Percentiles rank a stretch among this genome's conserved stretches.
Conservation (phyloP, 257 asterid species). For the Capsicum baccatum region DNA sequence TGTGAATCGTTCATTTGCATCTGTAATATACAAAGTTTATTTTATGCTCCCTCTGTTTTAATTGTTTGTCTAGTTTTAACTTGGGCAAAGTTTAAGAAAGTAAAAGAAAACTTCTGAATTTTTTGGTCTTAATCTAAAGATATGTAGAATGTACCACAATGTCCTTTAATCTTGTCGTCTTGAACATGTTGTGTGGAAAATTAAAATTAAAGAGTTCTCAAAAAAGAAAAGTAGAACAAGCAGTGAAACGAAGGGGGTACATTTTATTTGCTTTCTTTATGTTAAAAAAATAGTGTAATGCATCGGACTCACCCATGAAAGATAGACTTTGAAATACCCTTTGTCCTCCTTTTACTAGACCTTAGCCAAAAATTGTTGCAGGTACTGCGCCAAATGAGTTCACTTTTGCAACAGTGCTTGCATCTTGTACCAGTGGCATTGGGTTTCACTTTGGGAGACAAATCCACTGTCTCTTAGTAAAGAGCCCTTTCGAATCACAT, state of each 20-base stretch:
- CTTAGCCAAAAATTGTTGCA: slow-evolving; percentile 35
- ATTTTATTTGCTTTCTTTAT: slow-evolving; percentile 3
- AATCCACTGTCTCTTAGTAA: slow-evolving; percentile 65
- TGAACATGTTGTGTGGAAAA: too few relatives aligned
- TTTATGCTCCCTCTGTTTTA: not conserved
- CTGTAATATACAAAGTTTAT: not conserved
- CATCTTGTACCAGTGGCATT: slow-evolving; percentile 52
- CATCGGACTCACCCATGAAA: slow-evolving; percentile 14
- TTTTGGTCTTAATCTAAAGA: not conserved
- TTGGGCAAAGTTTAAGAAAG: not conserved
- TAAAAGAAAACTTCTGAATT: not conserved
- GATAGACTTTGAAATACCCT: not conserved
- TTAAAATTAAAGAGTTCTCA: not conserved
- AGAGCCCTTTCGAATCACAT: slow-evolving; percentile 65
- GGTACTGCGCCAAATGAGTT: slow-evolving; percentile 78
- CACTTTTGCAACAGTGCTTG: slow-evolving; percentile 79
- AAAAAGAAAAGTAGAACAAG: not conserved
- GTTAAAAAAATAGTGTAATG: not conserved
- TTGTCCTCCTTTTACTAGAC: not conserved
- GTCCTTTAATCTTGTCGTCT: not conserved
- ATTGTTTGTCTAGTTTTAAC: not conserved
- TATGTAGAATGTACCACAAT: not conserved
- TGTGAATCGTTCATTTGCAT: not conserved
- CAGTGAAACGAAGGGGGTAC: not conserved
- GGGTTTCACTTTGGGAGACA: slow-evolving; percentile 60